Percentiles rank a stretch among this genome's conserved stretches.
phyloP scores from a whole-genome alignment of 306 rosid species.

The Ormosia emarginata region DNA sequence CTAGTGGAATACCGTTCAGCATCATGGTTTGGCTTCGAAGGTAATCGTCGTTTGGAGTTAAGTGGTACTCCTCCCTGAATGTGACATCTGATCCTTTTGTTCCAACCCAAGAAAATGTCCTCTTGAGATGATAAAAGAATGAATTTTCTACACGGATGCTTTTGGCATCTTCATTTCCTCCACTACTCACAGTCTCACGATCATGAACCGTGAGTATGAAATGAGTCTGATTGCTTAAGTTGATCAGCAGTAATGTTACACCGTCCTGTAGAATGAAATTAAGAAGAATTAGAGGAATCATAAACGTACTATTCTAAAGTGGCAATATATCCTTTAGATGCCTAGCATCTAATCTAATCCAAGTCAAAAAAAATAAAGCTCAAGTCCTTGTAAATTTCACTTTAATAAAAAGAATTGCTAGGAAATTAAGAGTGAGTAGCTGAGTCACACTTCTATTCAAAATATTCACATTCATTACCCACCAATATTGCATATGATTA shows the following conservation, averaged over 20 bases:
- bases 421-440: background rate
- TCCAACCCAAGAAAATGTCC: constrained; percentile 78
- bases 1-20: constrained; percentile 67
- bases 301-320: background rate
- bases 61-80: constrained; percentile 79
- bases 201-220: constrained; percentile 45
- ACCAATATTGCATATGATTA: background rate
- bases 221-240: constrained; percentile 72
- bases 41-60: constrained; percentile 59
- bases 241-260: constrained; percentile 68
- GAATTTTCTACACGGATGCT: constrained; percentile 25
- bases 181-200: constrained; percentile 16
- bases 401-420: background rate
- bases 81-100: constrained; percentile 51
- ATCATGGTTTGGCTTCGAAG: constrained; percentile 61
- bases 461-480: background rate
- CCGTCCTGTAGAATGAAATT: constrained; percentile 55
- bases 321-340: background rate
- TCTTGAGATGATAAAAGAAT: constrained; percentile 50
- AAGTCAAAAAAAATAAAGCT: background rate
- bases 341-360: background rate
- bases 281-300: background rate
- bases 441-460: background rate
- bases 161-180: constrained; percentile 6
- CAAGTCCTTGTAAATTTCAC: background rate